Evolutionary conservation across 2,329 filamentous ascomycete species (phyloP).

Genomic region (Capronia epimyces): DNA sequence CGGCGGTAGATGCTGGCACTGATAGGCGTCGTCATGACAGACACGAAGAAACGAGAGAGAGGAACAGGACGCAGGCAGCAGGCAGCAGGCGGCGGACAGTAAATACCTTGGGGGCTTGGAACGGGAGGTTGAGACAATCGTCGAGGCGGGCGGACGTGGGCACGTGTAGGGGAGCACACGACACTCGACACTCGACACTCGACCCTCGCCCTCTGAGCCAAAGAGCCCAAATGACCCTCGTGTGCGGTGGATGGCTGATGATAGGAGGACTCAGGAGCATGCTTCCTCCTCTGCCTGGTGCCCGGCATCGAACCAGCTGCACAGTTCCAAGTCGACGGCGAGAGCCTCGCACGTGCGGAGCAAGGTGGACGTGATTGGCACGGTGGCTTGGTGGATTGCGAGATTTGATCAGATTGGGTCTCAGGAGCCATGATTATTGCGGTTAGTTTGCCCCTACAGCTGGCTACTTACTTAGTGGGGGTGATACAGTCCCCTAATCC

Average conservation of each 20-base stretch:
- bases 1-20: too few relatives aligned
- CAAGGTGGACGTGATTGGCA: conserved; percentile 1
- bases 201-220: conserved; percentile 1
- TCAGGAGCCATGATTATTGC: too few relatives aligned
- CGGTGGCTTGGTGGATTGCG: neutral
- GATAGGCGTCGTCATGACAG: neutral
- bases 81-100: too few relatives aligned
- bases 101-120: too few relatives aligned
- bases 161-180: conserved; percentile 26
- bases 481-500: too few relatives aligned
- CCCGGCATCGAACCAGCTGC: neutral
- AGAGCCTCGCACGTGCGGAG: neutral
- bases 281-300: too few relatives aligned
- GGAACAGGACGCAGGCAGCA: neutral
- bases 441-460: too few relatives aligned
- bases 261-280: conserved; percentile 16
- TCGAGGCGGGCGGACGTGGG: conserved; percentile 15
- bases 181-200: conserved; percentile 23
- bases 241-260: conserved; percentile 12
- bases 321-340: neutral
- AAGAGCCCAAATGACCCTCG: conserved; percentile 16
- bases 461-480: too few relatives aligned
- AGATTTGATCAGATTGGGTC: too few relatives aligned
- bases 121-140: conserved; percentile 1
- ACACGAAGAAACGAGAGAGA: conserved; percentile 1